phyloP scores from a whole-genome alignment of 257 asterid species.

The Datura wrightii region DNA sequence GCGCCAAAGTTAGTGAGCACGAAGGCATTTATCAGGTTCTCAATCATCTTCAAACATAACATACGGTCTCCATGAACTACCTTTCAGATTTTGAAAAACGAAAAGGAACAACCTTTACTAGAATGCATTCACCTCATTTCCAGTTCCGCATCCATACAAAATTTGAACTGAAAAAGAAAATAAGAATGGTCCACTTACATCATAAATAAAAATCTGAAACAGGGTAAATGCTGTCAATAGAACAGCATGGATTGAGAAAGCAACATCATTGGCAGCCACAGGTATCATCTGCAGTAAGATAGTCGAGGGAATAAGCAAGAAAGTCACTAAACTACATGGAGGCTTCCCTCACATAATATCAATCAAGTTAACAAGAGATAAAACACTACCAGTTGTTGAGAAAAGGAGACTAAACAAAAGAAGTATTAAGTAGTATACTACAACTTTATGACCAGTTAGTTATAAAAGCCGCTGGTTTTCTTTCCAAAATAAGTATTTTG shows the following conservation, averaged over 20 bases:
- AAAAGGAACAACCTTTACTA: neutral
- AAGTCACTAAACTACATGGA: neutral
- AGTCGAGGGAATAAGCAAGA: neutral
- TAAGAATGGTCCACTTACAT: conserved; percentile 47
- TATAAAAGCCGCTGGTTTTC: neutral
- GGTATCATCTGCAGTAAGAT: conserved; percentile 82
- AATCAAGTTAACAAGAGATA: neutral
- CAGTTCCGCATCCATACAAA: neutral
- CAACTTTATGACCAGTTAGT: neutral
- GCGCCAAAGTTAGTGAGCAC: neutral
- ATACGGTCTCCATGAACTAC: neutral
- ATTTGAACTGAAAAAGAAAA: neutral
- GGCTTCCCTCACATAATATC: neutral
- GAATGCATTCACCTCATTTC: neutral
- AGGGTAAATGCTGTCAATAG: conserved; percentile 75
- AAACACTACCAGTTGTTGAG: neutral
- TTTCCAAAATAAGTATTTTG: neutral
- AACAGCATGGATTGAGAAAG: conserved; percentile 93
- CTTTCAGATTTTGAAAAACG: neutral
- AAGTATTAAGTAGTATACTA: neutral
- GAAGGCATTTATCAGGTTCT: neutral
- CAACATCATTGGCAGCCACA: conserved; percentile 96
- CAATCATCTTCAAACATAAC: neutral
- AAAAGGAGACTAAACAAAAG: conserved; percentile 8
- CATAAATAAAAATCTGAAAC: conserved; percentile 77